Conservation (phyloP, 148 eudicot genomes). For the Silene conica region DNA sequence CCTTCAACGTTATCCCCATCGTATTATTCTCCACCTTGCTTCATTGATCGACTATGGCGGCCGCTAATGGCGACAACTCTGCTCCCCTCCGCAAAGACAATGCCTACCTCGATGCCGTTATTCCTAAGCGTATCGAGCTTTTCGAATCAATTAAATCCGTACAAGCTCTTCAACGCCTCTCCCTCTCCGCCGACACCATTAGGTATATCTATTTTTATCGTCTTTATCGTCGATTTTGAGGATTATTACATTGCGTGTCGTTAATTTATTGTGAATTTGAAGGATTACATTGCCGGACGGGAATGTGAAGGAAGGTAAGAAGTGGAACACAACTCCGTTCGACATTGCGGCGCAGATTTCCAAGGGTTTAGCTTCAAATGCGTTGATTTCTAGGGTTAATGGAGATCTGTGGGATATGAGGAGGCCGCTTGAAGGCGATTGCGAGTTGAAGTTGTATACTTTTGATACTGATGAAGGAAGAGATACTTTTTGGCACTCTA, state of each 20-base stretch:
- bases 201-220: constrained; percentile 19
- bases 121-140: constrained; percentile 49
- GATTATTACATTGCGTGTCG: too few relatives aligned
- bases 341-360: constrained; percentile 78
- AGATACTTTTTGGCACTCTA: constrained; percentile 98
- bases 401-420: constrained; percentile 84
- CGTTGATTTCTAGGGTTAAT: constrained; percentile 74
- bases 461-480: constrained; percentile 86
- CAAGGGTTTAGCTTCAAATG: constrained; percentile 72
- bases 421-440: constrained; percentile 82
- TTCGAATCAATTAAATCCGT: constrained; percentile 44
- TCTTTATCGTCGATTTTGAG: neutral
- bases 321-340: constrained; percentile 60
- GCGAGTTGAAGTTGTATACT: constrained; percentile 59
- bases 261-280: neutral
- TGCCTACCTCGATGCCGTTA: constrained; percentile 49
- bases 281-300: constrained; percentile 92
- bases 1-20: constrained; percentile 3
- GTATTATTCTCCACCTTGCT: too few relatives aligned
- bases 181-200: constrained; percentile 51
- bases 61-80: too few relatives aligned
- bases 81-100: constrained; percentile 37
- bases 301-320: constrained; percentile 81
- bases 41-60: too few relatives aligned
- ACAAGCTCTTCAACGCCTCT: constrained; percentile 31